Evolutionary conservation across 192 early-diverging fungal species (phyloP).

Genomic region (Lobulomyces angularis): DNA sequence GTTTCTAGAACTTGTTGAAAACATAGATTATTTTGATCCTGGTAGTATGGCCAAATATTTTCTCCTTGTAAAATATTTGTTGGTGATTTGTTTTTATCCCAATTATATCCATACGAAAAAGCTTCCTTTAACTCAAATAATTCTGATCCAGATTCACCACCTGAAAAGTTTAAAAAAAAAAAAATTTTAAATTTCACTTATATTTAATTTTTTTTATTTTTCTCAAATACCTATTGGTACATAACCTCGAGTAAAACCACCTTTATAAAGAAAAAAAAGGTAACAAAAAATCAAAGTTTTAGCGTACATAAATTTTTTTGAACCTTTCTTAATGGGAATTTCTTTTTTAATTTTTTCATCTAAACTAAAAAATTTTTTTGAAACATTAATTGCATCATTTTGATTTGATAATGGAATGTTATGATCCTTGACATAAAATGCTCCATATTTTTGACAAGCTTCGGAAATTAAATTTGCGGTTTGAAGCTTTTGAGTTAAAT

Average conservation of each 20-base stretch:
- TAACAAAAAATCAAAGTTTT: too few relatives aligned
- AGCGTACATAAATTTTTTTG: too few relatives aligned
- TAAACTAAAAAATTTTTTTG: neutral
- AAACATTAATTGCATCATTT: slow-evolving; percentile 1
- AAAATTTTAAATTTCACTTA: neutral
- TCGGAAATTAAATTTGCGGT: slow-evolving; percentile 1
- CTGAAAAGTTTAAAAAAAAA: neutral
- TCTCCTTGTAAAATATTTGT: slow-evolving; percentile 35
- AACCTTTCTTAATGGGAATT: slow-evolving; percentile 5
- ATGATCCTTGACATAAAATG: slow-evolving; percentile 5
- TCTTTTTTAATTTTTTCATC: slow-evolving; percentile 3
- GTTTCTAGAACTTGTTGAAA: slow-evolving; percentile 13
- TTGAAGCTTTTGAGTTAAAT: too few relatives aligned
- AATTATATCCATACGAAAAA: slow-evolving; percentile 41
- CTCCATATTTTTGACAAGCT: slow-evolving; percentile 5
- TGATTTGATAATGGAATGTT: neutral
- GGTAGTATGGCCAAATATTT: slow-evolving; percentile 32
- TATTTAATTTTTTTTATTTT: neutral
- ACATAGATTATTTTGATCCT: slow-evolving; percentile 5
- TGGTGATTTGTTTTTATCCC: slow-evolving; percentile 10
- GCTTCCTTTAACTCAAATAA: slow-evolving; percentile 48
- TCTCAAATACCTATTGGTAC: neutral
- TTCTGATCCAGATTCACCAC: slow-evolving; percentile 33
- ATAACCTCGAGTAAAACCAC: slow-evolving; percentile 8
- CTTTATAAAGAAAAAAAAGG: too few relatives aligned